Percentiles rank a stretch among this genome's conserved stretches.
These are phyloP conservation scores for Caulochytrium protostelioides DNA, from an alignment of 371 early-diverging fungal genomes.

Conservation along the genomic window DNA sequence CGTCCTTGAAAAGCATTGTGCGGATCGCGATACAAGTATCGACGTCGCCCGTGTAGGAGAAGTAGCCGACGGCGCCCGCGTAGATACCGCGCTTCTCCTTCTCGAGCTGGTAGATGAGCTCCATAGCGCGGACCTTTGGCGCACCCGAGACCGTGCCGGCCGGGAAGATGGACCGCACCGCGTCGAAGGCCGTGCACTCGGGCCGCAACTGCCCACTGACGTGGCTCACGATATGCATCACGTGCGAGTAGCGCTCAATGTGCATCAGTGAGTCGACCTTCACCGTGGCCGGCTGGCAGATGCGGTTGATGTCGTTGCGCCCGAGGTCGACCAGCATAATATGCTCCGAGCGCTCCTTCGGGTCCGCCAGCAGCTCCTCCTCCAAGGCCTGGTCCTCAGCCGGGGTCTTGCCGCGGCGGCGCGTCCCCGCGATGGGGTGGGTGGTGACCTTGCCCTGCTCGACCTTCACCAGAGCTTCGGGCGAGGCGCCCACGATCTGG, in stretches of 20 bases:
- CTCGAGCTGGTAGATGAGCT: conserved; percentile 73
- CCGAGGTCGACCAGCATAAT: conserved; percentile 96
- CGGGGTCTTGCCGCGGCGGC: conserved; percentile 58
- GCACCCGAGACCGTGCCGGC: conserved; percentile 94
- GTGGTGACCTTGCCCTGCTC: conserved; percentile 57
- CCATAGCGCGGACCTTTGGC: conserved; percentile 88
- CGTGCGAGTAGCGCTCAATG: conserved; percentile 83
- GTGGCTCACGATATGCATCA: conserved; percentile 92
- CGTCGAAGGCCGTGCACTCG: conserved; percentile 76
- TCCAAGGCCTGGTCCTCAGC: conserved; percentile 69
- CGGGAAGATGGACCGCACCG: conserved; percentile 88
- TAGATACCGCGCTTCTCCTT: conserved; percentile 81
- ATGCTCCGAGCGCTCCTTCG: conserved; percentile 87
- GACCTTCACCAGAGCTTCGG: conserved; percentile 89
- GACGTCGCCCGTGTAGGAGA: conserved; percentile 71
- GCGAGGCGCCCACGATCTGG: conserved; percentile 90
- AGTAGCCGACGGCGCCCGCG: conserved; percentile 88
- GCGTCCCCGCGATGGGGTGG: conserved; percentile 93
- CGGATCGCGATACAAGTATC: conserved; percentile 95
- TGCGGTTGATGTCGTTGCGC: conserved; percentile 86
- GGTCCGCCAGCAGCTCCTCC: conserved; percentile 55
- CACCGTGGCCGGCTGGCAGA: conserved; percentile 75
- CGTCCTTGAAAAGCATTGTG: conserved; percentile 90
- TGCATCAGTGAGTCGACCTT: conserved; percentile 88
- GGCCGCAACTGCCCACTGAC: conserved; percentile 69